Evolutionary conservation across 2,329 filamentous ascomycete species (phyloP).

Genomic region (Fusarium drepaniforme): DNA sequence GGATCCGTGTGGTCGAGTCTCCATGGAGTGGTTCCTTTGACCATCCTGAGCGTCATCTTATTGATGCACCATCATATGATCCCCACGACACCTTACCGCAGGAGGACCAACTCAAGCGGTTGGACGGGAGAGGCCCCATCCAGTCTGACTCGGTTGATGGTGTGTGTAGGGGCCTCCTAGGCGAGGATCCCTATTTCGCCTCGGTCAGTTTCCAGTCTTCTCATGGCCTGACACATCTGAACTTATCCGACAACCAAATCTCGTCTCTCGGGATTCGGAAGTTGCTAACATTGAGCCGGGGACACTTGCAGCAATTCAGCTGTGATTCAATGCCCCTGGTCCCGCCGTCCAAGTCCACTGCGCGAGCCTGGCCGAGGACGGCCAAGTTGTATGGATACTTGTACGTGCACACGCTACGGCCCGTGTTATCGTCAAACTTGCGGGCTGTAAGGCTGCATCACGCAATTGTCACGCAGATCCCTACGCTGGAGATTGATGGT

Average conservation of each 20-base stretch:
- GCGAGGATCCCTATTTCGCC: constrained; percentile 35
- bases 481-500: constrained; percentile 55
- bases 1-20: constrained; percentile 62
- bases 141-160: constrained; percentile 47
- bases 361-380: constrained; percentile 43
- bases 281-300: constrained; percentile 57
- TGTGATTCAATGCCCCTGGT: constrained; percentile 58
- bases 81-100: constrained; percentile 31
- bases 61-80: constrained; percentile 58
- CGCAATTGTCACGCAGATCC: constrained; percentile 68
- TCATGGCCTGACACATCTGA: constrained; percentile 64
- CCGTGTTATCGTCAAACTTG: constrained; percentile 66
- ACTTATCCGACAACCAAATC: constrained; percentile 63
- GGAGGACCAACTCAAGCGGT: constrained; percentile 47
- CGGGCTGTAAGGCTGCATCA: constrained; percentile 68
- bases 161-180: constrained; percentile 39
- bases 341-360: constrained; percentile 15
- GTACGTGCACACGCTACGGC: constrained; percentile 61
- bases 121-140: constrained; percentile 41
- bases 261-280: constrained; percentile 57
- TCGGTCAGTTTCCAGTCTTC: constrained; percentile 36
- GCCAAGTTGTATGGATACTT: constrained; percentile 57
- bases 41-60: constrained; percentile 61
- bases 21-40: constrained; percentile 56
- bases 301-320: constrained; percentile 65